Percentiles rank a stretch among this genome's conserved stretches.
phyloP scores from a whole-genome alignment of 805 yeast species.

The Yarrowia alimentaria region DNA sequence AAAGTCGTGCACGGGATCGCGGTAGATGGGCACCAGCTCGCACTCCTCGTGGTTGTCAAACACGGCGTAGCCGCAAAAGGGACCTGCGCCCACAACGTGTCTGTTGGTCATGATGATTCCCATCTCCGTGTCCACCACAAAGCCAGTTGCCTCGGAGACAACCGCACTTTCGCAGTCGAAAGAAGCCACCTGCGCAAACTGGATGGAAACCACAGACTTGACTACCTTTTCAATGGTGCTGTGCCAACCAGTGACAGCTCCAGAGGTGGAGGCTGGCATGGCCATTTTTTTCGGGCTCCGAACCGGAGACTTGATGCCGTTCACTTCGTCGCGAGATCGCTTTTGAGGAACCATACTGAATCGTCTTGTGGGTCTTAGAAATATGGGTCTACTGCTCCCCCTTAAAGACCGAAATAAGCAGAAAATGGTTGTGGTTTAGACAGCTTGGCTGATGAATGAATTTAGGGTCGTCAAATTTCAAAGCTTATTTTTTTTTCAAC shows the following conservation, averaged over 20 bases:
- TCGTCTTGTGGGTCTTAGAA: constrained; percentile 26
- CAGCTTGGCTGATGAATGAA: constrained; percentile 18
- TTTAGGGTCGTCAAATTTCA: constrained; percentile 6
- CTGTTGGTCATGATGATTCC: constrained; percentile 89
- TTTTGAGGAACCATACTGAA: constrained; percentile 25
- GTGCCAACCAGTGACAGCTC: constrained; percentile 59
- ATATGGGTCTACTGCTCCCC: constrained; percentile 17
- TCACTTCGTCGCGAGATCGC: constrained; percentile 21
- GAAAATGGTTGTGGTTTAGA: constrained; percentile 19
- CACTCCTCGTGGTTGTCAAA: constrained; percentile 95
- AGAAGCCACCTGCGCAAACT: constrained; percentile 79
- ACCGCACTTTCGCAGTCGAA: constrained; percentile 83
- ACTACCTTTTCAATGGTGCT: constrained; percentile 77
- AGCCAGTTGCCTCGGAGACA: constrained; percentile 87
- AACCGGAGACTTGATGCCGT: constrained; percentile 24
- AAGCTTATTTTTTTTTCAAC: constrained; percentile 25
- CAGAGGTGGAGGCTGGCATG: constrained; percentile 13
- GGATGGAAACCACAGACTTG: constrained; percentile 81
- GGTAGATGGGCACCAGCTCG: constrained; percentile 76
- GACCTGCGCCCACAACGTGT: constrained; percentile 95
- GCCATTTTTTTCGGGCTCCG: constrained; percentile 26
- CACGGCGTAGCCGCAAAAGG: constrained; percentile 85
- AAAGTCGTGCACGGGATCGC: constrained; percentile 95
- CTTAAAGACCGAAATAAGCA: constrained; percentile 25
- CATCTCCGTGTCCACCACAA: constrained; percentile 76